These are phyloP conservation scores for Aspergillus ochraceus DNA, from an alignment of 2,329 filamentous ascomycete genomes.

Conservation along the genomic window DNA sequence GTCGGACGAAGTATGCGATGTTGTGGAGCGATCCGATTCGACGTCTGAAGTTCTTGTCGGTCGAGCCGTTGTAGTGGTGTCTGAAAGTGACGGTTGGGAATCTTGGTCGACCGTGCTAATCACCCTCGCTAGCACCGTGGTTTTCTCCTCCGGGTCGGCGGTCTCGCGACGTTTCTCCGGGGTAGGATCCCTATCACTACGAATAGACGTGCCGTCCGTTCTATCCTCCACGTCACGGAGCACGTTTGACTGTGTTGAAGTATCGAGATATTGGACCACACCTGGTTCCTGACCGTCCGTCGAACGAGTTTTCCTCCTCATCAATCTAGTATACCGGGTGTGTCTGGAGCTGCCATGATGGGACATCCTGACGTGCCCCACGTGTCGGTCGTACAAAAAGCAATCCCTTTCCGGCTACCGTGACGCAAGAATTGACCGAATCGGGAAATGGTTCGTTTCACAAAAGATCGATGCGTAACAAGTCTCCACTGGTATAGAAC, in stretches of 20 bases:
- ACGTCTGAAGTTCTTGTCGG: neutral
- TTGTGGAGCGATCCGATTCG: constrained; percentile 1
- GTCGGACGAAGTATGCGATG: neutral
- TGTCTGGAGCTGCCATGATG: constrained; percentile 18
- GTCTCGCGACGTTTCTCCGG: neutral
- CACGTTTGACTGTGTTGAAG: neutral
- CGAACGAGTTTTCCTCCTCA: constrained; percentile 12
- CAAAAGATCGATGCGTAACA: neutral
- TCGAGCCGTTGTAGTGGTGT: neutral
- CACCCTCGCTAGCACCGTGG: constrained; percentile 4
- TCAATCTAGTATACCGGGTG: constrained; percentile 12
- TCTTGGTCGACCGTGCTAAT: constrained; percentile 1
- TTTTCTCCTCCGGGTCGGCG: neutral
- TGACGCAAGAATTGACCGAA: neutral
- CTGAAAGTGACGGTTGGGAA: neutral
- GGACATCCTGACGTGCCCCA: constrained; percentile 13
- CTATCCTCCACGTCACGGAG: neutral
- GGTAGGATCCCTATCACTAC: neutral
- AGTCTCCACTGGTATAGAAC: neutral
- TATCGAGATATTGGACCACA: neutral
- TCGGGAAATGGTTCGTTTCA: neutral
- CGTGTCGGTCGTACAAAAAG: neutral
- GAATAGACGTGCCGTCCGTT: neutral
- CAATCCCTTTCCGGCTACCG: neutral
- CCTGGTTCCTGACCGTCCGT: neutral